Conservation (phyloP, 768 basidiomycete genomes). For the Suillus brevipes region DNA sequence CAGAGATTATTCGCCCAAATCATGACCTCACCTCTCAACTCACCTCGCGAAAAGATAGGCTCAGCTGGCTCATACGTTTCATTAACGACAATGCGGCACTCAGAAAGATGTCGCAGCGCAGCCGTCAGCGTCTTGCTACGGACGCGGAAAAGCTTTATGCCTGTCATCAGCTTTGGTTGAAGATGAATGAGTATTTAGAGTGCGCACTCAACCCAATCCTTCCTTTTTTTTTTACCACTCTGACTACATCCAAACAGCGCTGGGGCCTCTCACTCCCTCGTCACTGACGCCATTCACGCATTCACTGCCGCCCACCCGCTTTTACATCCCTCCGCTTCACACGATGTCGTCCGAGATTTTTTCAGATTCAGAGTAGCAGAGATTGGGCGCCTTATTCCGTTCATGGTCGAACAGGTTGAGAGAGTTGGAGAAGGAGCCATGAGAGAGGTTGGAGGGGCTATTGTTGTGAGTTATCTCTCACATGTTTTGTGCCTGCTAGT, state of each 20-base stretch:
- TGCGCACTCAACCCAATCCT: conserved; percentile 32
- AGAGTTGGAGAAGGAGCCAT: conserved; percentile 24
- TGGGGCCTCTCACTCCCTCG: conserved; percentile 56
- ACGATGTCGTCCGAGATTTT: conserved; percentile 83
- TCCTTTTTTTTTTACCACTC: not conserved
- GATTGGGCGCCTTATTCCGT: conserved; percentile 66
- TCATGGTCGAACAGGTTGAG: conserved; percentile 42
- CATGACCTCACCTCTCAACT: conserved; percentile 83
- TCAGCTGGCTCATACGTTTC: conserved; percentile 85
- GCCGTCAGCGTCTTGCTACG: conserved; percentile 70
- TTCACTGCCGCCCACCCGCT: conserved; percentile 53
- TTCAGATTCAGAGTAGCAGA: conserved; percentile 71
- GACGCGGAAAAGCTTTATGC: conserved; percentile 90
- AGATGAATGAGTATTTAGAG: conserved; percentile 68
- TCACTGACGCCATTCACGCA: conserved; percentile 67
- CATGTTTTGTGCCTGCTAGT: conserved; percentile 2
- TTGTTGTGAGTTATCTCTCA: conserved; percentile 53
- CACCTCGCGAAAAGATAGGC: conserved; percentile 66
- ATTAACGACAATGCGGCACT: conserved; percentile 86
- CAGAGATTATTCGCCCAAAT: conserved; percentile 66
- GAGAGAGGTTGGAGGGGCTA: conserved; percentile 44
- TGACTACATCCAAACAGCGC: conserved; percentile 37
- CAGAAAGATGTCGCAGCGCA: conserved; percentile 79
- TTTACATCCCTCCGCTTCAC: conserved; percentile 28
- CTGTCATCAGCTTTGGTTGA: conserved; percentile 78